Percentiles rank a stretch among this genome's conserved stretches.
Conservation (phyloP, 192 early-diverging fungal species). For the Coemansia sp. region DNA sequence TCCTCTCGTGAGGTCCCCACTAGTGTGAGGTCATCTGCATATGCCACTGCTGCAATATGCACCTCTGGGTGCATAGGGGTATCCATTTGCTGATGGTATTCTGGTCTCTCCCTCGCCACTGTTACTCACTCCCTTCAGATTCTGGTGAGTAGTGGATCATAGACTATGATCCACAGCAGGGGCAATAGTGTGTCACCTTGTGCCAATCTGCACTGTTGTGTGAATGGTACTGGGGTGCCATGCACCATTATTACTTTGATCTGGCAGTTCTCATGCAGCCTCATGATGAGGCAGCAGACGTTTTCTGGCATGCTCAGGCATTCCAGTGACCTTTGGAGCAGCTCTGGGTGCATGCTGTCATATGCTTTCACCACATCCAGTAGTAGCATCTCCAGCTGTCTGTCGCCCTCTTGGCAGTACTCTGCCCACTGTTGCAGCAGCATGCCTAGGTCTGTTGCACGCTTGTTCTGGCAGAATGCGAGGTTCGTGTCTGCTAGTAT, state of each 20-base stretch:
- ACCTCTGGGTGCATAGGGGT: too few species aligned
- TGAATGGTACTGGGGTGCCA: too few species aligned
- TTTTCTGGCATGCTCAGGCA: not conserved
- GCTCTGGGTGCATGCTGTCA: not conserved
- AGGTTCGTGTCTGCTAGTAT: not conserved
- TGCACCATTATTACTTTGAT: not conserved
- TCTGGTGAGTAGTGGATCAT: too few species aligned
- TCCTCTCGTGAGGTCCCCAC: too few species aligned
- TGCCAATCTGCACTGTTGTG: too few species aligned
- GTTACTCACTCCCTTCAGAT: too few species aligned
- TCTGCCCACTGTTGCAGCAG: conserved; percentile 1
- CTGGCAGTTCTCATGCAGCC: not conserved
- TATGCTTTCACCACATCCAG: conserved; percentile 20
- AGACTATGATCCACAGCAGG: too few species aligned
- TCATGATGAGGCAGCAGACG: not conserved
- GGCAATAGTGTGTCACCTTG: too few species aligned
- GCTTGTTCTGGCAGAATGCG: conserved; percentile 4
- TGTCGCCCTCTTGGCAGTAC: not conserved
- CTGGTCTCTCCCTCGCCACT: too few species aligned
- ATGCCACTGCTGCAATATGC: too few species aligned
- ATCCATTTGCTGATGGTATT: too few species aligned
- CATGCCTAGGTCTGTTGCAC: conserved; percentile 10
- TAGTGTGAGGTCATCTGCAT: too few species aligned
- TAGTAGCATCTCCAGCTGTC: conserved; percentile 1
- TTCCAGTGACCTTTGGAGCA: not conserved